Percentiles rank a stretch among this genome's conserved stretches.
Conservation (phyloP, 2,329 filamentous ascomycete species). For the Aureobasidium uvarum region DNA sequence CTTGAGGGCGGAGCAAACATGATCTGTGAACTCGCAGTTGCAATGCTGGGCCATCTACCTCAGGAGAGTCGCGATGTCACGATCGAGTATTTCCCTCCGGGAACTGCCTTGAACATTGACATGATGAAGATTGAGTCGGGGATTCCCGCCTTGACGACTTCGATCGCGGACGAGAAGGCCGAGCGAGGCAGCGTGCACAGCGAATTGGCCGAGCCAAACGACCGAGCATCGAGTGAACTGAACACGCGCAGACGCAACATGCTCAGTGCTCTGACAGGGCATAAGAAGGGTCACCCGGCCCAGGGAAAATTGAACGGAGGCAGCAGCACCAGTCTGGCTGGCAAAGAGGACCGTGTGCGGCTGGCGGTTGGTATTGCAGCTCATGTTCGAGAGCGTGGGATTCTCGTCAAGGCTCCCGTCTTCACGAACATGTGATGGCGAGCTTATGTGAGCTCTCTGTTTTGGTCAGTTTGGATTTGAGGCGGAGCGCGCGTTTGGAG, state of each 20-base stretch:
- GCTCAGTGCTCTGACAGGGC: conserved; percentile 45
- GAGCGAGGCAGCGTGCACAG: conserved; percentile 43
- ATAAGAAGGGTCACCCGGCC: conserved; percentile 38
- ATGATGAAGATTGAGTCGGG: conserved; percentile 80
- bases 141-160: conserved; percentile 48
- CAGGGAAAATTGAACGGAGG: conserved; percentile 40
- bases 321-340: conserved; percentile 42
- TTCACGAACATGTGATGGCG: not conserved
- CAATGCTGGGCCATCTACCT: conserved; percentile 80
- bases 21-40: conserved; percentile 88
- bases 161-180: conserved; percentile 44
- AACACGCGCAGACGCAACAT: conserved; percentile 41
- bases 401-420: conserved; percentile 50
- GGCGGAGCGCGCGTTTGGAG: conserved; percentile 20
- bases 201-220: conserved; percentile 36
- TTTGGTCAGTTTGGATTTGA: conserved; percentile 2
- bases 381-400: conserved; percentile 49
- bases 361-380: conserved; percentile 50
- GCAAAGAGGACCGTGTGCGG: conserved; percentile 48
- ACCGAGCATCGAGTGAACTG: conserved; percentile 28
- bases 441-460: conserved; percentile 6
- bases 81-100: conserved; percentile 80
- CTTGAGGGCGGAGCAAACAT: conserved; percentile 86
- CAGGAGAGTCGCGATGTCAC: conserved; percentile 88
- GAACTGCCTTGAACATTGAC: conserved; percentile 64